Evolutionary conservation across 129 eudicot genomes (phyloP).

Genomic region (Apium graveolens): DNA sequence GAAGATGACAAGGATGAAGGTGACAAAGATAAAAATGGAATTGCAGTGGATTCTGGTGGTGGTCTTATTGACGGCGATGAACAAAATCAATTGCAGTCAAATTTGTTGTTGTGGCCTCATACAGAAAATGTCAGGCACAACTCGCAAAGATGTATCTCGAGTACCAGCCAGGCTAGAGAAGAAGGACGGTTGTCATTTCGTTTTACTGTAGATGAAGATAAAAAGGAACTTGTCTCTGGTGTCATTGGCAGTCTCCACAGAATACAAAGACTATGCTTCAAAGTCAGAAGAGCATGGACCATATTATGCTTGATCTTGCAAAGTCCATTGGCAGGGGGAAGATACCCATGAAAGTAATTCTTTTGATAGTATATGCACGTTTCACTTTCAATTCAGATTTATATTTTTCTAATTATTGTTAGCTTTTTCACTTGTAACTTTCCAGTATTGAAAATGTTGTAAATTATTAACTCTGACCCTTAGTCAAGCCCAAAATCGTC

Average conservation of each 20-base stretch:
- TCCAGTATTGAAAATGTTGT: constrained; percentile 61
- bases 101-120: constrained; percentile 44
- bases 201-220: constrained; percentile 55
- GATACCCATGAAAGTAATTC: constrained; percentile 73
- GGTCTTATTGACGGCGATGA: constrained; percentile 38
- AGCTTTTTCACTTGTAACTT: constrained; percentile 9
- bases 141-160: constrained; percentile 50
- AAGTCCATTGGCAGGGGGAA: constrained; percentile 55
- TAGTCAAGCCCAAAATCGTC: constrained; percentile 53
- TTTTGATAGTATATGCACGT: constrained; percentile 2
- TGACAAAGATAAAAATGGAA: constrained; percentile 50
- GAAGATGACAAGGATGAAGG: constrained; percentile 51
- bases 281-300: constrained; percentile 45
- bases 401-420: background rate
- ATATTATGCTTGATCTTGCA: constrained; percentile 64
- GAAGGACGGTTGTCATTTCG: constrained; percentile 57
- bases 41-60: constrained; percentile 38
- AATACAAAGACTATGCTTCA: constrained; percentile 33
- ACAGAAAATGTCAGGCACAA: constrained; percentile 31
- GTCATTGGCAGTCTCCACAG: constrained; percentile 27
- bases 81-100: constrained; percentile 53
- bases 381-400: background rate
- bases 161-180: constrained; percentile 80
- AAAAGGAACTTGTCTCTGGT: constrained; percentile 24
- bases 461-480: constrained; percentile 52